These are phyloP conservation scores for Deakozyma indianensis DNA, from an alignment of 805 yeast genomes.

Conservation along the genomic window DNA sequence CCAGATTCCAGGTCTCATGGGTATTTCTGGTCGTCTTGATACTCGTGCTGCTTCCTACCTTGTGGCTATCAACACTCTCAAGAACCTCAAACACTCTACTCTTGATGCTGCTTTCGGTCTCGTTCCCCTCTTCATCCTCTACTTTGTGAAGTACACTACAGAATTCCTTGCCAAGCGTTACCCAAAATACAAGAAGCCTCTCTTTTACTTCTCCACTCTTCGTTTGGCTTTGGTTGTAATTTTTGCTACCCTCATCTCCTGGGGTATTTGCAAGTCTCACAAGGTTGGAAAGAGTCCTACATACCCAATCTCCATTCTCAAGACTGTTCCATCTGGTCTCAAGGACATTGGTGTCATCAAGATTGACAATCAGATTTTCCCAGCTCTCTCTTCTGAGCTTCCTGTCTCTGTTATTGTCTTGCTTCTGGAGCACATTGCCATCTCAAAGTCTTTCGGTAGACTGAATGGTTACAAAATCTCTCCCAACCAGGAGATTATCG, in stretches of 20 bases:
- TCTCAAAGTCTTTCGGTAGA: slow-evolving; percentile 86
- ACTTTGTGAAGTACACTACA: slow-evolving; percentile 53
- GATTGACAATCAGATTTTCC: slow-evolving; percentile 44
- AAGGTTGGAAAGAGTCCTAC: slow-evolving; percentile 24
- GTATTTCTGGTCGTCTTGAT: slow-evolving; percentile 47
- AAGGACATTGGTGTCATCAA: slow-evolving; percentile 59
- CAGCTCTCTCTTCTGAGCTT: slow-evolving; percentile 54
- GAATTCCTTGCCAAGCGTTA: slow-evolving; percentile 45
- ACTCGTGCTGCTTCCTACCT: slow-evolving; percentile 57
- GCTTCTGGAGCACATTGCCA: slow-evolving; percentile 83
- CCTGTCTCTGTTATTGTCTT: slow-evolving; percentile 79
- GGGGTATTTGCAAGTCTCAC: slow-evolving; percentile 50
- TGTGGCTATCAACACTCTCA: slow-evolving; percentile 58
- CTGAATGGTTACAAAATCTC: slow-evolving; percentile 78
- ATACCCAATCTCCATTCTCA: slow-evolving; percentile 46
- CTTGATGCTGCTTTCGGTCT: slow-evolving; percentile 86
- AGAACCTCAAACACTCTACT: slow-evolving; percentile 52
- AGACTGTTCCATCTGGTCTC: slow-evolving; percentile 73
- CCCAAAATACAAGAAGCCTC: slow-evolving; percentile 40
- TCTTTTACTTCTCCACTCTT: slow-evolving; percentile 61
- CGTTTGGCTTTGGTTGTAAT: slow-evolving; percentile 74
- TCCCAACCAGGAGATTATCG: slow-evolving; percentile 88
- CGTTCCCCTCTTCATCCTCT: slow-evolving; percentile 56
- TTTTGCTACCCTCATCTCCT: slow-evolving; percentile 69
- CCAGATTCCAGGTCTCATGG: slow-evolving; percentile 79